Evolutionary conservation across 148 eudicot genomes (phyloP).

Genomic region (Fallopia convolvulus): DNA sequence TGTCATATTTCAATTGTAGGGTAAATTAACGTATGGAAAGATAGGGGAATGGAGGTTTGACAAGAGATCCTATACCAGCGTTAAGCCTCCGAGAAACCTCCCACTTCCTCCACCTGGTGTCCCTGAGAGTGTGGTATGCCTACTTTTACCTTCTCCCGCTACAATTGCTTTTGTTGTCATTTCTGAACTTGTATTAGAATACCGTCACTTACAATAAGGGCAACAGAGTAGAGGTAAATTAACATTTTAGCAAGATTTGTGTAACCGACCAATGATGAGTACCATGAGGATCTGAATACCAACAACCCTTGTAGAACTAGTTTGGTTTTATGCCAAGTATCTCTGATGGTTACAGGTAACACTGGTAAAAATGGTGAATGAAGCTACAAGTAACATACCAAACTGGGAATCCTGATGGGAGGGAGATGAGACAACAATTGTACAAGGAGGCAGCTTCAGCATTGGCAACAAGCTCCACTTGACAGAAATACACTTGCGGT

Average conservation of each 20-base stretch:
- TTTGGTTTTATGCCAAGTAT: neutral
- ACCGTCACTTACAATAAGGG: neutral
- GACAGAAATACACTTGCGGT: neutral
- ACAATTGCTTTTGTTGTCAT: neutral
- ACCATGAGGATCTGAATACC: neutral
- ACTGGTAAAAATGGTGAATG: slow-evolving; percentile 89
- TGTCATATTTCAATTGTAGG: slow-evolving; percentile 28
- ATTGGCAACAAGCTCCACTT: neutral
- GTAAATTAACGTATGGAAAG: slow-evolving; percentile 86
- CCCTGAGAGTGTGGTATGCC: slow-evolving; percentile 89
- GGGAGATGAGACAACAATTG: neutral
- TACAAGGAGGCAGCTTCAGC: neutral
- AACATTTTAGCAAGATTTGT: neutral
- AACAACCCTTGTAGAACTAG: neutral
- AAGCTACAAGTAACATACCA: slow-evolving; percentile 81
- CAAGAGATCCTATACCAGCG: slow-evolving; percentile 70
- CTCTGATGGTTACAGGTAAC: slow-evolving; percentile 48
- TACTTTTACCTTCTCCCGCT: slow-evolving; percentile 4
- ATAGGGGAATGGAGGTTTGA: slow-evolving; percentile 99
- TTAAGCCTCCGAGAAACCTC: slow-evolving; percentile 78
- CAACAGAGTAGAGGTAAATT: neutral
- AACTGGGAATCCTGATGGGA: slow-evolving; percentile 49
- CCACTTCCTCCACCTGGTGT: slow-evolving; percentile 96
- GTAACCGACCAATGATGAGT: neutral
- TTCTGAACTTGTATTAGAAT: neutral